Evolutionary conservation across 73 alveolate genomes (phyloP).

Genomic region (Paramecium caudatum): DNA sequence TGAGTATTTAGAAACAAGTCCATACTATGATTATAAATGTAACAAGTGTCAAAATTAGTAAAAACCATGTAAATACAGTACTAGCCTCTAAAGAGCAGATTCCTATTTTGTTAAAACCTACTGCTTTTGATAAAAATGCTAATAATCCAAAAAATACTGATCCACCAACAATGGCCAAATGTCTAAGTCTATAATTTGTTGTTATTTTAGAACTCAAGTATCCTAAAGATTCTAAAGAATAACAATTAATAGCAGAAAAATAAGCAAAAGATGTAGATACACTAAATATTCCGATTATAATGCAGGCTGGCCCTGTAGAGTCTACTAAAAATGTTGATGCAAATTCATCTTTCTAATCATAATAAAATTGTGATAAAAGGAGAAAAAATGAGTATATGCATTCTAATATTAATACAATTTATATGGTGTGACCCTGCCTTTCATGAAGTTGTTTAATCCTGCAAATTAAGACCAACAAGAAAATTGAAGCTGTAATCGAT

Average conservation of each 20-base stretch:
- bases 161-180: slow-evolving; percentile 2
- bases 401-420: slow-evolving; percentile 36
- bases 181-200: slow-evolving; percentile 1
- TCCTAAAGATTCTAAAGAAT: slow-evolving; percentile 35
- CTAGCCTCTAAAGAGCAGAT: slow-evolving; percentile 4
- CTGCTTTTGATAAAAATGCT: background rate
- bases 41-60: background rate
- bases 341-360: background rate
- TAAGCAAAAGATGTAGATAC: slow-evolving; percentile 19
- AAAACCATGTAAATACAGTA: background rate
- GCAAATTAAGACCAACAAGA: background rate
- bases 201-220: background rate
- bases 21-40: background rate
- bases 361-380: slow-evolving; percentile 35
- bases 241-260: background rate
- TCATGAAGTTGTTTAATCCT: slow-evolving; percentile 33
- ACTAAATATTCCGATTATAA: slow-evolving; percentile 1
- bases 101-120: slow-evolving; percentile 27
- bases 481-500: background rate
- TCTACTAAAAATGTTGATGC: background rate
- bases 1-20: slow-evolving; percentile 29
- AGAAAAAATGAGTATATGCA: slow-evolving; percentile 16
- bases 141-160: slow-evolving; percentile 10
- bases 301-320: background rate
- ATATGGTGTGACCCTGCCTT: slow-evolving; percentile 13